A percentile compares a stretch with the other conserved stretches of the same genome.
These are phyloP conservation scores for Lineolata rhizophorae DNA, from an alignment of 495 filamentous ascomycete genomes.

Conservation along the genomic window DNA sequence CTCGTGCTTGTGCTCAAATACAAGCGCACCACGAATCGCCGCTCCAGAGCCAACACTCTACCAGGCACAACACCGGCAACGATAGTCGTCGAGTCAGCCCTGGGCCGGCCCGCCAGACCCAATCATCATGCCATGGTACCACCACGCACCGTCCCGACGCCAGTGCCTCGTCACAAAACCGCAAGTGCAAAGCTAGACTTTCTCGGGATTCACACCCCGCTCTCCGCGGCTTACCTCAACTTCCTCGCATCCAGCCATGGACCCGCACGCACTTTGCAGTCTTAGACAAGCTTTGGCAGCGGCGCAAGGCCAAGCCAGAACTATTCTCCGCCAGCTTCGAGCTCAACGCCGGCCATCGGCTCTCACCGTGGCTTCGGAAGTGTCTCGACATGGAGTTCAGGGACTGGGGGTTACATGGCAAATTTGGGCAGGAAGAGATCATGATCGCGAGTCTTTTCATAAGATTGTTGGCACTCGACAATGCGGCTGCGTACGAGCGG, in stretches of 20 bases:
- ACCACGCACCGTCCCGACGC: too few species aligned
- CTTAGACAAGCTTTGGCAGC: constrained; percentile 11
- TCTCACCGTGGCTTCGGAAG: constrained; percentile 4
- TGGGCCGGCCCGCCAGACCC: too few species aligned
- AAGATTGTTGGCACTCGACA: constrained; percentile 7
- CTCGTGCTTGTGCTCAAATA: too few species aligned
- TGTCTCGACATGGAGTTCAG: constrained; percentile 2
- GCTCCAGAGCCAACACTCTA: too few species aligned
- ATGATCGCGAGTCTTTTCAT: constrained; percentile 9
- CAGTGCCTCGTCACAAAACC: too few species aligned
- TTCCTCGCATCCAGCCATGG: constrained; percentile 14
- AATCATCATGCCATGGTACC: too few species aligned
- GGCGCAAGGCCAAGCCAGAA: constrained; percentile 6
- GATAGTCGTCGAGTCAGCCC: too few species aligned
- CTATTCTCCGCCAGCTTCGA: constrained; percentile 6
- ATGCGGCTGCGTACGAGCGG: constrained; percentile 9
- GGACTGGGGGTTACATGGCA: constrained; percentile 10
- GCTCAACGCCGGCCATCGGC: neutral
- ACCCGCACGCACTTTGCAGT: constrained; percentile 14
- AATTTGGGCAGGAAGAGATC: constrained; percentile 5
- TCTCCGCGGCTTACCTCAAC: constrained; percentile 1
- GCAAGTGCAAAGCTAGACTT: too few species aligned
- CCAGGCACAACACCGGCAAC: too few species aligned
- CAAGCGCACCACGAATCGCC: too few species aligned
- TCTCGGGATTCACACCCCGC: too few species aligned